Evolutionary conservation across 208 protist genomes (phyloP), one percentile per base, ranked within the genome.

Genomic region (Crithidia fasciculata): DNA sequence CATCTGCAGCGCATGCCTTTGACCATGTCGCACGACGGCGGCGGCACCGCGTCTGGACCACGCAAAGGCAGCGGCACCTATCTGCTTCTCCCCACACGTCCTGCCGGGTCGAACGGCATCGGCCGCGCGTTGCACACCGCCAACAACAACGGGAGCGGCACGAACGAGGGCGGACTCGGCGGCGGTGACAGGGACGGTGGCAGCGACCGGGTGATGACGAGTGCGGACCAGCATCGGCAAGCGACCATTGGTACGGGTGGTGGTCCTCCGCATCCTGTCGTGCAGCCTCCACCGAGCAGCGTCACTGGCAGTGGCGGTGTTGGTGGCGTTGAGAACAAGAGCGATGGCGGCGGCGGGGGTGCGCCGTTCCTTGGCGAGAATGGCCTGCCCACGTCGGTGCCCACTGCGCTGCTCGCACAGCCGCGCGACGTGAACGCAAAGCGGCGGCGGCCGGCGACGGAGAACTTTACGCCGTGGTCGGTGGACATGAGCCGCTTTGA

Each of bases 381-480:
- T 36, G 52, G 45, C 5, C 39, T 72, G 55, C 57, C 40, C 13
- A 16, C 36, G 47, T 76, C 69, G 8, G 39, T 58, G 28, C 50
- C 52, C 5, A 47, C 76, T 0, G 62, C 60, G 49, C 53, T 80
- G 13, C 16, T 57, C 18, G 65, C 52, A n/a, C 55, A 66, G 54
- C 28, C 74, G 10, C 68, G 74, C 39, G 74, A 74, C 74, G 52
- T 10, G 15, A 72, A 59, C 36, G 41, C 67, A 47, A 80, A 74
- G 74, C 69, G 74, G 12, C 74, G 74, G 7, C 74, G 74, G 7
- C 74, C 74, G 44, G 62, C 68, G 0, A 70, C 69, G 40, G 67
- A 69, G 47, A 80, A 15, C 41, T 80, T 80, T 45, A 74, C 66
- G 10, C 74, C 68, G 37, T 80, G 68, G 74, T 71, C 68, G 55